phyloP scores from a whole-genome alignment of 1,139 yeast species.

The Magnusiomyces suaveolens region DNA sequence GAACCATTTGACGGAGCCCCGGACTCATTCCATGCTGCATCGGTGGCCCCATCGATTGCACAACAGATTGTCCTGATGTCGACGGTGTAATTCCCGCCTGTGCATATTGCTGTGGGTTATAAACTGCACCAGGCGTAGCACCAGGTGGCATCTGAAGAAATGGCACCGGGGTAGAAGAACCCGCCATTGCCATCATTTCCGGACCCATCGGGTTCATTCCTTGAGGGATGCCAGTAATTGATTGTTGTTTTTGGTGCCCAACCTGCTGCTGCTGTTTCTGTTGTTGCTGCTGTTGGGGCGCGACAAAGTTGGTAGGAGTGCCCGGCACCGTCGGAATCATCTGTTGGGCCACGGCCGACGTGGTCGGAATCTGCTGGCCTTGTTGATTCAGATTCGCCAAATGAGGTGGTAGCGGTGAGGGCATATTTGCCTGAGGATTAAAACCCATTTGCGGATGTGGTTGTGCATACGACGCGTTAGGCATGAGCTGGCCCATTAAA shows the following conservation, averaged over 20 bases:
- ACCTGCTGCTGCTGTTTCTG: background rate
- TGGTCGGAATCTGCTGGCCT: slow-evolving; percentile 1
- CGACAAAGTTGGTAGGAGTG: background rate
- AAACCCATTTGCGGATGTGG: slow-evolving; percentile 1
- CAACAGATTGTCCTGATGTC: background rate
- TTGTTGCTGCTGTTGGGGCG: too few species aligned
- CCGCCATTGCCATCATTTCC: background rate
- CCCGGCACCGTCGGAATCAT: slow-evolving; percentile 6
- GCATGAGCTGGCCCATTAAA: slow-evolving; percentile 4
- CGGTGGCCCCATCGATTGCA: slow-evolving; percentile 1
- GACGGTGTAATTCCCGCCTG: slow-evolving; percentile 5
- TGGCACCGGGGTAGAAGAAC: slow-evolving; percentile 1
- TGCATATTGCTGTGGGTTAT: slow-evolving; percentile 5
- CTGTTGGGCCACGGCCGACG: slow-evolving; percentile 8
- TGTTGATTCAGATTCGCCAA: background rate
- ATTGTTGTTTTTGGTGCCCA: background rate
- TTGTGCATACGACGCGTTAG: background rate
- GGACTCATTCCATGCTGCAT: slow-evolving; percentile 2
- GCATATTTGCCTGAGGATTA: background rate
- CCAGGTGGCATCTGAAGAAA: slow-evolving; percentile 10
- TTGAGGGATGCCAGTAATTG: background rate
- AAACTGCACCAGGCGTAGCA: slow-evolving; percentile 1
- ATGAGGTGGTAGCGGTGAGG: slow-evolving; percentile 6
- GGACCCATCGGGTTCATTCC: slow-evolving; percentile 3
- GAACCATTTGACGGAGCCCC: background rate